phyloP scores from a whole-genome alignment of 306 rosid species.

The Rubus idaeus region DNA sequence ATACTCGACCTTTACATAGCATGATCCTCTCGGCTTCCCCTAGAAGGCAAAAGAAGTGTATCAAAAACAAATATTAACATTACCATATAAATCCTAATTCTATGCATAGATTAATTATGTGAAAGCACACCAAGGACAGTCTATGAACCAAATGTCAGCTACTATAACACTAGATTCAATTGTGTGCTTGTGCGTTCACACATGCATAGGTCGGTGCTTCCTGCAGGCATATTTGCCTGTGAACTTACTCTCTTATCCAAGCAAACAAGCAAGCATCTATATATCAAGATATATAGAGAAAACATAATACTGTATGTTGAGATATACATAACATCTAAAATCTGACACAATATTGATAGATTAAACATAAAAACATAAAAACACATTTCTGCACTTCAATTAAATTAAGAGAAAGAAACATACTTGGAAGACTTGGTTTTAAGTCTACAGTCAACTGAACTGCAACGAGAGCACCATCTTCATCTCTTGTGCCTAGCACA shows the following conservation, averaged over 20 bases:
- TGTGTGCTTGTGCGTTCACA: not conserved
- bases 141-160: not conserved
- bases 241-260: not conserved
- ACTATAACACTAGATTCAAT: not conserved
- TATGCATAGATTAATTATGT: not conserved
- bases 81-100: not conserved
- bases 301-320: not conserved
- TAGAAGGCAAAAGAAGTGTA: slow-evolving; percentile 17
- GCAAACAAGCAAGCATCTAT: not conserved
- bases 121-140: not conserved
- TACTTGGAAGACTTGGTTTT: slow-evolving; percentile 84
- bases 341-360: not conserved
- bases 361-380: not conserved
- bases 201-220: not conserved
- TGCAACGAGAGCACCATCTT: slow-evolving; percentile 43
- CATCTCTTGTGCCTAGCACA: slow-evolving; percentile 62
- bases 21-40: slow-evolving; percentile 83
- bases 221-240: not conserved
- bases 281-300: slow-evolving; percentile 5
- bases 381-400: not conserved
- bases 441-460: slow-evolving; percentile 79
- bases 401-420: slow-evolving; percentile 6
- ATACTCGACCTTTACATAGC: slow-evolving; percentile 72
- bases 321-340: not conserved
- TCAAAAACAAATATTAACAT: not conserved